Evolutionary conservation across 2,329 filamentous ascomycete species (phyloP).

Genomic region (Curvularia verruculosa): DNA sequence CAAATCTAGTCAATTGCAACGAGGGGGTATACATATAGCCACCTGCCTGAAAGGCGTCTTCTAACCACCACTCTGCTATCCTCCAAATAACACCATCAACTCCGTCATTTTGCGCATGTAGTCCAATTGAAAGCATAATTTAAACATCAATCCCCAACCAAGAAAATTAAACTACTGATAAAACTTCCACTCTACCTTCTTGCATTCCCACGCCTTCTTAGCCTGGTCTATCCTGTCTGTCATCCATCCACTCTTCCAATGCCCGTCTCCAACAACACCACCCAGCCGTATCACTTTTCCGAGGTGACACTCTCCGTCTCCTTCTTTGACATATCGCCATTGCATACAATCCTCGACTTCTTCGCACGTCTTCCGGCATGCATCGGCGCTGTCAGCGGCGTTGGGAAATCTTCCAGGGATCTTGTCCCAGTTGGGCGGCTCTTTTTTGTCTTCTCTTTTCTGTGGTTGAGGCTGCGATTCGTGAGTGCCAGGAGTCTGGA

Average conservation of each 20-base stretch:
- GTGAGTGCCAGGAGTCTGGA: slow-evolving; percentile 3
- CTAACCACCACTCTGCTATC: not conserved
- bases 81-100: slow-evolving; percentile 1
- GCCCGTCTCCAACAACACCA: slow-evolving; percentile 23
- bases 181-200: slow-evolving; percentile 38
- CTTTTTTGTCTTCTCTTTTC: slow-evolving; percentile 10
- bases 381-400: slow-evolving; percentile 30
- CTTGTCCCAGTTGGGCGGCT: slow-evolving; percentile 24
- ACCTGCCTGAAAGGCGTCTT: not conserved
- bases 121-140: not conserved
- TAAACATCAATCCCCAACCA: not conserved
- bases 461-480: not conserved
- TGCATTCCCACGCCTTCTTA: slow-evolving; percentile 36
- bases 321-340: slow-evolving; percentile 38
- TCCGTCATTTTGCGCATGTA: not conserved
- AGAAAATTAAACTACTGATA: slow-evolving; percentile 22
- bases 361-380: slow-evolving; percentile 40
- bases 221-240: slow-evolving; percentile 35
- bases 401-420: slow-evolving; percentile 26
- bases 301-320: slow-evolving; percentile 42
- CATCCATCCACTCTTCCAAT: slow-evolving; percentile 48
- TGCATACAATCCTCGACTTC: slow-evolving; percentile 45
- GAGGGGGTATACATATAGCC: slow-evolving; percentile 1
- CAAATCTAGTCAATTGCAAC: not conserved
- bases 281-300: slow-evolving; percentile 42